These are phyloP conservation scores for Cerrena zonata DNA, from an alignment of 1,284 basidiomycete species.

Conservation along the genomic window DNA sequence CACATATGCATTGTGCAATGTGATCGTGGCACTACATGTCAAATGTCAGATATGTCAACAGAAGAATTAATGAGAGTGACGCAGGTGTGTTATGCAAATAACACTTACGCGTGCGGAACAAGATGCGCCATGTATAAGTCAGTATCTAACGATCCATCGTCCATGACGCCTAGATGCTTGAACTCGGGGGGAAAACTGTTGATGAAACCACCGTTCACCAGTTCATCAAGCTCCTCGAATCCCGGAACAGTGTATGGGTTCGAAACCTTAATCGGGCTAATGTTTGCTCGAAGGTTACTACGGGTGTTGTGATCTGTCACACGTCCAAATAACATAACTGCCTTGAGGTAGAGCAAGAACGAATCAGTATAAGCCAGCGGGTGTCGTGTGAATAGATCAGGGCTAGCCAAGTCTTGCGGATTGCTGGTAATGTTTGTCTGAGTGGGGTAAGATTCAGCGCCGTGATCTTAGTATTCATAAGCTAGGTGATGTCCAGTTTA, in stretches of 20 bases:
- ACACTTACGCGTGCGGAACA: constrained; percentile 72
- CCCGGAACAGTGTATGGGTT: constrained; percentile 61
- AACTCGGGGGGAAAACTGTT: constrained; percentile 61
- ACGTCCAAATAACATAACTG: constrained; percentile 73
- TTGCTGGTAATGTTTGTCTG: constrained; percentile 60
- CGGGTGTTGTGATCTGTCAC: constrained; percentile 79
- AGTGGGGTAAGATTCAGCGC: constrained; percentile 3
- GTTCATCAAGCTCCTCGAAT: constrained; percentile 61
- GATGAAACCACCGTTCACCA: constrained; percentile 62
- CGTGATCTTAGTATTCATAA: constrained; percentile 10
- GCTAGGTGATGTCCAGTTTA: not conserved
- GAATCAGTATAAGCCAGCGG: constrained; percentile 72
- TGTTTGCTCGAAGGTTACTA: constrained; percentile 54
- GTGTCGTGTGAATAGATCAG: constrained; percentile 62
- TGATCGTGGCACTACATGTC: constrained; percentile 65
- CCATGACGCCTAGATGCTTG: constrained; percentile 56
- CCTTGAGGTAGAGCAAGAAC: constrained; percentile 71
- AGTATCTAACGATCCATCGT: constrained; percentile 59
- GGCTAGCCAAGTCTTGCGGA: constrained; percentile 60
- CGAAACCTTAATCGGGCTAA: constrained; percentile 56
- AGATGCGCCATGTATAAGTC: constrained; percentile 80
- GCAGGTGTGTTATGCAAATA: not conserved
- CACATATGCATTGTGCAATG: constrained; percentile 74
- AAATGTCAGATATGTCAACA: constrained; percentile 2
- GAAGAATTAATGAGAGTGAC: not conserved